These are phyloP conservation scores for Coprinopsis marcescibilis DNA, from an alignment of 768 basidiomycete species.

Conservation along the genomic window DNA sequence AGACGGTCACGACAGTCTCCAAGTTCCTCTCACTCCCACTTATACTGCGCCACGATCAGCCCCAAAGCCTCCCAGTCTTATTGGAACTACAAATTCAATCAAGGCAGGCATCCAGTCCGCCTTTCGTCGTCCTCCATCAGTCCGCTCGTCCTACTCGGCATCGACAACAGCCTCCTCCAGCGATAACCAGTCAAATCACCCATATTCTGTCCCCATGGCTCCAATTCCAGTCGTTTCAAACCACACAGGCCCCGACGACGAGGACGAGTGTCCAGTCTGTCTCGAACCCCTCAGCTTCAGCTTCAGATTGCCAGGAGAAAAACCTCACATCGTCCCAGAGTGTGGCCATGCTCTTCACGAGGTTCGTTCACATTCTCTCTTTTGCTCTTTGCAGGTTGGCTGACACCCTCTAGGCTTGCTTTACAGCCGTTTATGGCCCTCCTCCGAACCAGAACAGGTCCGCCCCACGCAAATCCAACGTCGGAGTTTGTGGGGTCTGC, in stretches of 20 bases:
- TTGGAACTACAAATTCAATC: constrained; percentile 13
- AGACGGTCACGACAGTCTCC: constrained; percentile 28
- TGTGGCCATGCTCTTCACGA: constrained; percentile 98
- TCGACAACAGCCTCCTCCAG: constrained; percentile 33
- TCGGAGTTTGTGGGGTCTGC: constrained; percentile 97
- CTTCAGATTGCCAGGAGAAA: constrained; percentile 92
- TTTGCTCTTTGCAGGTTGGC: constrained; percentile 6
- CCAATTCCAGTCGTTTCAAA: constrained; percentile 72
- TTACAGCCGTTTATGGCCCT: constrained; percentile 93
- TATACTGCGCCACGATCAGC: constrained; percentile 34
- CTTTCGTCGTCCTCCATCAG: constrained; percentile 39
- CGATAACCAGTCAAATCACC: constrained; percentile 40
- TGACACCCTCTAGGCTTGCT: constrained; percentile 69
- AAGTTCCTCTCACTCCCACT: constrained; percentile 40
- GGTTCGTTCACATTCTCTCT: constrained; percentile 35
- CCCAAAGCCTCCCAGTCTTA: constrained; percentile 26
- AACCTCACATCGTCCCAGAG: constrained; percentile 94
- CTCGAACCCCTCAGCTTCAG: constrained; percentile 91
- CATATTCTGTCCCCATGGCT: constrained; percentile 58
- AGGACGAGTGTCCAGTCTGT: constrained; percentile 94
- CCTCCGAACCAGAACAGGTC: constrained; percentile 55
- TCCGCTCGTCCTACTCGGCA: constrained; percentile 45
- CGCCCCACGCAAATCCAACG: constrained; percentile 63
- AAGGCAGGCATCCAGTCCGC: constrained; percentile 19
- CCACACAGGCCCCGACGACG: constrained; percentile 61